These are phyloP conservation scores for Phytophthora lateralis DNA, from an alignment of 352 stramenopile species.

Conservation along the genomic window DNA sequence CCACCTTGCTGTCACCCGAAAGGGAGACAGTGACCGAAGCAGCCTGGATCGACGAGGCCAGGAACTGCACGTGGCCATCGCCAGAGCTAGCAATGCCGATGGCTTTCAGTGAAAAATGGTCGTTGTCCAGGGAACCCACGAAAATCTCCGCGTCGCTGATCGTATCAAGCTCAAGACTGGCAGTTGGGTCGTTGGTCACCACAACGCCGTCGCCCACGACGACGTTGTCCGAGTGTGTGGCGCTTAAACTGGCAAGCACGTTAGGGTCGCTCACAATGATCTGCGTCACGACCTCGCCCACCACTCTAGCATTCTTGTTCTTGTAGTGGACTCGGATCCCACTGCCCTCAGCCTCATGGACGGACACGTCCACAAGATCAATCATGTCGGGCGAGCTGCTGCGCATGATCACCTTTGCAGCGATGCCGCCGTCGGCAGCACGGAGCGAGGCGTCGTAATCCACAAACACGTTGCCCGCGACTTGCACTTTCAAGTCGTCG, in stretches of 20 bases:
- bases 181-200: slow-evolving; percentile 35
- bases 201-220: slow-evolving; percentile 44
- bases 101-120: slow-evolving; percentile 15
- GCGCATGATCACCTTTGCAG: slow-evolving; percentile 37
- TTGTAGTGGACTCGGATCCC: slow-evolving; percentile 46
- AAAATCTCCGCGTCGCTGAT: slow-evolving; percentile 28
- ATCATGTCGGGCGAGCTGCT: slow-evolving; percentile 36
- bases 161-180: slow-evolving; percentile 28
- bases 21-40: slow-evolving; percentile 11
- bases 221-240: slow-evolving; percentile 21
- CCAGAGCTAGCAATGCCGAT: slow-evolving; percentile 26
- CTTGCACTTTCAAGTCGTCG: slow-evolving; percentile 26
- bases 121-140: slow-evolving; percentile 17
- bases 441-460: slow-evolving; percentile 40
- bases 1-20: slow-evolving; percentile 20
- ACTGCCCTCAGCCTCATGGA: slow-evolving; percentile 26
- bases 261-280: slow-evolving; percentile 36
- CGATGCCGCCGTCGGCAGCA: slow-evolving; percentile 4
- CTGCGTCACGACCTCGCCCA: slow-evolving; percentile 38
- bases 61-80: slow-evolving; percentile 22
- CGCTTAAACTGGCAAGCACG: slow-evolving; percentile 19
- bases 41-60: slow-evolving; percentile 32
- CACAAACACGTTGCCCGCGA: slow-evolving; percentile 48
- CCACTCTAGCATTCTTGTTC: slow-evolving; percentile 41
- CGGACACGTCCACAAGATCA: slow-evolving; percentile 37